phyloP scores from a whole-genome alignment of 306 rosid genomes.

The Chamaecrista fasciculata region DNA sequence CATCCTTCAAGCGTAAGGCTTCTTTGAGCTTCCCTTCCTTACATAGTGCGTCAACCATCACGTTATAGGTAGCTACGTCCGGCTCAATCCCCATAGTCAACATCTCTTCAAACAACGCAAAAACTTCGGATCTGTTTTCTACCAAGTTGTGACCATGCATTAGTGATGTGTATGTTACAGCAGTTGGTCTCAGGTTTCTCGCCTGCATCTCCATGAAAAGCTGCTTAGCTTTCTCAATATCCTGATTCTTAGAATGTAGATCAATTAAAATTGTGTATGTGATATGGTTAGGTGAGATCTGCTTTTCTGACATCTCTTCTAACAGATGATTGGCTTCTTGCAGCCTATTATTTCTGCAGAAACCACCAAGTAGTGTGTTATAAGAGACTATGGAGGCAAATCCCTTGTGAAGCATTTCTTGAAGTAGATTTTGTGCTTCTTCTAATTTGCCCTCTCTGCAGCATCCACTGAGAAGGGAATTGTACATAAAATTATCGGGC shows the following conservation, averaged over 20 bases:
- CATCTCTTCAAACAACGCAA: conserved; percentile 21
- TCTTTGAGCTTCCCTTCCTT: conserved; percentile 6
- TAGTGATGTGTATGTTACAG: conserved; percentile 5
- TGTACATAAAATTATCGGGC: conserved; percentile 3
- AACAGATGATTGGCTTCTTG: conserved; percentile 10
- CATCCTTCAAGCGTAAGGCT: conserved; percentile 15
- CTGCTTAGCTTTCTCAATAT: conserved; percentile 19
- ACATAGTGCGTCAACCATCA: conserved; percentile 6
- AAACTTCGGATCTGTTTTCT: conserved; percentile 18
- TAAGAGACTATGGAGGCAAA: conserved; percentile 14
- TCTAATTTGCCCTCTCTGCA: background rate
- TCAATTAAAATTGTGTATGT: conserved; percentile 19
- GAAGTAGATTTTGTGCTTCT: conserved; percentile 3
- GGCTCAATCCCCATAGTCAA: conserved; percentile 9
- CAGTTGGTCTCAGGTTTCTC: conserved; percentile 5
- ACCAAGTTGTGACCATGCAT: conserved; percentile 15
- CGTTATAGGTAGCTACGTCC: background rate
- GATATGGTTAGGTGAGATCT: conserved; percentile 10
- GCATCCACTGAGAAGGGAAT: conserved; percentile 26
- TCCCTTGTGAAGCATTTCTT: conserved; percentile 12
- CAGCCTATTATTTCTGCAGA: conserved; percentile 11
- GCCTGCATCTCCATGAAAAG: conserved; percentile 26
- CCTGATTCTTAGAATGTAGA: conserved; percentile 5
- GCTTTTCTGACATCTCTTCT: conserved; percentile 15
- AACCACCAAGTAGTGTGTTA: conserved; percentile 8